Percentiles rank a stretch among this genome's conserved stretches.
Evolutionary conservation across 2,329 filamentous ascomycete species (phyloP).

Genomic region (Alternaria conjuncta): DNA sequence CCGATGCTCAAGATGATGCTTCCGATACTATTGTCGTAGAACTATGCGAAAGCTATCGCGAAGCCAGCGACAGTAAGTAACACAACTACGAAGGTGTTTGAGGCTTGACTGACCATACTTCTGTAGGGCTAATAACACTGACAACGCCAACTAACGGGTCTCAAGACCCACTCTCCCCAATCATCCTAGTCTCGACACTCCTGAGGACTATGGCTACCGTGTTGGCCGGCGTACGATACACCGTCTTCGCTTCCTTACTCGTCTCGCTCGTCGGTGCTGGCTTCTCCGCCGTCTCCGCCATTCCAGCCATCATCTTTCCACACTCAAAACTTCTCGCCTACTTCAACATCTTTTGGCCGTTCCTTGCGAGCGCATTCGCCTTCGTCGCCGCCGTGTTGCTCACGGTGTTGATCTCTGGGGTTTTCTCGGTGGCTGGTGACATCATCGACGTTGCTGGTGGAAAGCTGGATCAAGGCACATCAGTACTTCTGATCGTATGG

Average conservation of each 20-base stretch:
- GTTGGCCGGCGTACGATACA: slow-evolving; percentile 10
- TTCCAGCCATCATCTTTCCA: slow-evolving; percentile 30
- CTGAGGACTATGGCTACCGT: neutral
- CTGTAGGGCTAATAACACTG: neutral
- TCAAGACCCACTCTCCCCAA: neutral
- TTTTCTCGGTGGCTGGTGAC: slow-evolving; percentile 3
- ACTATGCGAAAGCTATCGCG: neutral
- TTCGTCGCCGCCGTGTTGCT: slow-evolving; percentile 25
- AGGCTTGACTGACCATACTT: neutral
- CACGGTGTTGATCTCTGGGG: slow-evolving; percentile 13
- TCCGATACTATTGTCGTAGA: neutral
- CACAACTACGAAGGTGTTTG: neutral
- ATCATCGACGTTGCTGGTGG: slow-evolving; percentile 18
- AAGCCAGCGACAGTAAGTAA: neutral
- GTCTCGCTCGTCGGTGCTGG: slow-evolving; percentile 20
- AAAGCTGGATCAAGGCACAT: slow-evolving; percentile 12
- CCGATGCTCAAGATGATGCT: neutral
- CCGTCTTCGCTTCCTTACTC: slow-evolving; percentile 26
- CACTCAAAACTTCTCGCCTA: slow-evolving; percentile 30
- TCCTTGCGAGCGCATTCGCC: slow-evolving; percentile 10
- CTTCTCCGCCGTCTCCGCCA: slow-evolving; percentile 12
- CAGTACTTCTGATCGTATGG: slow-evolving; percentile 27
- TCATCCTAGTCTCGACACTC: neutral
- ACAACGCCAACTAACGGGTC: neutral
- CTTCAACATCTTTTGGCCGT: slow-evolving; percentile 21